Base-by-base conservation (phyloP, 441 rosid species). In the Bruguiera hainesii region DNA sequence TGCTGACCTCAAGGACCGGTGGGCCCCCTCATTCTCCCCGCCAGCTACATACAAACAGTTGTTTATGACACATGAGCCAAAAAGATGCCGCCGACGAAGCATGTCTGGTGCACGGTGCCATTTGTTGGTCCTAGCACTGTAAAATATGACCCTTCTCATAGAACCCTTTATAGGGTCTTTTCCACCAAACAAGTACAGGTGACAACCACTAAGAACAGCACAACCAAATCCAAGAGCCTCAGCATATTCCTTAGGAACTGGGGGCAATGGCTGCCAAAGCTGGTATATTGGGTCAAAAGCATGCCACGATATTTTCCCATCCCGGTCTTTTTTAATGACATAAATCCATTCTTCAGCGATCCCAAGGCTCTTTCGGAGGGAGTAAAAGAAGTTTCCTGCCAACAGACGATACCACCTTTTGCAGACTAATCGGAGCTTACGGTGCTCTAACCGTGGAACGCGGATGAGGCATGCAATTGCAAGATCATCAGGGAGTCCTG, bases 401-500 rank as follows among this genome's bases (percentile, higher is more conserved):
- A 92, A 75, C 56, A 93, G 90, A 73, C 88, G 85, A 62, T 78
- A 80, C 98, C 98, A 93, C 85, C 88, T 84, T 83, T 87, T 90
- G 79, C 96, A 93, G 58, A 93, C 98, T 0, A 85, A 71, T 60
- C 97, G 81, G 25, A 90, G 89, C 66, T 90, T 90, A 23, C 87
- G 72, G 68, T 93, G 98, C 68, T 90, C 96, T 4, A 86, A 81
- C 26, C 94, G 87, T 33, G 96, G 98, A 46, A 93, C 98, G 26
- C 98, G 90, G 76, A 89, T 87, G 23, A 93, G 83, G 68, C 97
- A 93, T 61, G 93, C 89, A 60, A 90, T 90, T 20, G 98, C 97
- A 61, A 93, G 93, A 81, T 93, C 98, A 72, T 93, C 98, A 7
- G 97, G 98, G 33, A 93, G 89, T 65, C 98, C 97, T 5, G 98